These are phyloP conservation scores for Cryptococcus sp. DNA, from an alignment of 1,284 basidiomycete genomes.

Conservation along the genomic window DNA sequence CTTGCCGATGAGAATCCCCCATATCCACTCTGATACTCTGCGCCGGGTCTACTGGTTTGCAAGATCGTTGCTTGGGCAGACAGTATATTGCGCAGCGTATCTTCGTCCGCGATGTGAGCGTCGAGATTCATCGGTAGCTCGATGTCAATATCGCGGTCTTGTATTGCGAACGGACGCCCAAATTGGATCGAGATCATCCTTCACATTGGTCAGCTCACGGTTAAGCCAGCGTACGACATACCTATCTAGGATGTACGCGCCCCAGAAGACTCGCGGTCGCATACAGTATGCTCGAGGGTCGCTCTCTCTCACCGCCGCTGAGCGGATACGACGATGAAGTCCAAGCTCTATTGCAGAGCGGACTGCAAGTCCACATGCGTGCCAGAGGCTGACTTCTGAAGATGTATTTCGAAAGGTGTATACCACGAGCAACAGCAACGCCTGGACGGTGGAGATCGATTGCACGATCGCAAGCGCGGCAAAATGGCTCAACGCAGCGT, in stretches of 20 bases:
- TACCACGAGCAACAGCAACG: conserved; percentile 8
- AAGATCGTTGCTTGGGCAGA: conserved; percentile 8
- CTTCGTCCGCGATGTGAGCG: conserved; percentile 12
- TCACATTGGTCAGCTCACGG: not conserved
- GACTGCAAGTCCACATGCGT: conserved; percentile 10
- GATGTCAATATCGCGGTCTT: conserved; percentile 15
- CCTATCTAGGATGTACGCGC: conserved; percentile 13
- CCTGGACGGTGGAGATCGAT: conserved; percentile 10
- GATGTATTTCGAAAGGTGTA: conserved; percentile 14
- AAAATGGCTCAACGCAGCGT: conserved; percentile 8
- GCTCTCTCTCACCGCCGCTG: conserved; percentile 3
- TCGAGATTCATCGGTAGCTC: conserved; percentile 14
- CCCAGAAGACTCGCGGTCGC: conserved; percentile 11
- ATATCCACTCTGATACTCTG: conserved; percentile 12
- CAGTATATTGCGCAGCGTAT: conserved; percentile 3
- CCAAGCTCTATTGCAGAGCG: conserved; percentile 14
- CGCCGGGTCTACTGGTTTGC: conserved; percentile 9
- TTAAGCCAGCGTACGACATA: not conserved
- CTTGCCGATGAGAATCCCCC: conserved; percentile 12
- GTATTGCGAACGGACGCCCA: conserved; percentile 11
- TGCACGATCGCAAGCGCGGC: conserved; percentile 1
- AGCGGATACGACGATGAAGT: conserved; percentile 11
- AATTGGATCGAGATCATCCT: conserved; percentile 17
- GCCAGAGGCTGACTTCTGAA: conserved; percentile 12
- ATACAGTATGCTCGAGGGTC: conserved; percentile 15